Evolutionary conservation across 1,139 yeast genomes (phyloP), one percentile per base, ranked within the genome.

Genomic region (Maudiozyma humilis): DNA sequence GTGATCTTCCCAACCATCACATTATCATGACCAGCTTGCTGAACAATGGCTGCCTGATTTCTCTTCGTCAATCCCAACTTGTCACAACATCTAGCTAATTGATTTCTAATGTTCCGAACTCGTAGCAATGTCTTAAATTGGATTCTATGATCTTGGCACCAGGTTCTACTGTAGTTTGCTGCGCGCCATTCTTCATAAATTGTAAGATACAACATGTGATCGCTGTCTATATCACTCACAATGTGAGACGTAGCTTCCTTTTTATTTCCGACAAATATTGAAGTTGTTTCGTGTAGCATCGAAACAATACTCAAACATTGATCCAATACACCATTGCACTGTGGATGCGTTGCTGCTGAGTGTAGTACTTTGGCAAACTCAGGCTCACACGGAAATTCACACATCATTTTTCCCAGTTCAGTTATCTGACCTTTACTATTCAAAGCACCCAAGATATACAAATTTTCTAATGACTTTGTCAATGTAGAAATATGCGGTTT

Each of bases 311-410:
- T 75, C 4, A 85, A 55, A 0, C 88, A 76, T 43, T 84, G 87
- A 2, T 73, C 73, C 1, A 78, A 70, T 2, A 51, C 56, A 10
- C 65, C 65, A 30, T 48, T 42, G 44, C 89, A 86, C 0, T 74
- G 71, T 44, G 70, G 73, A 47, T 72, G 71, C 3, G 74, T 73
- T 47, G 93, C 79, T 1, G 81, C 72, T 1, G 89, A 62, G 39
- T 60, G 53, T 23, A 91, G 63, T 1, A 85, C 75, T 60, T 83
- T 85, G 12, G 96, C 82, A 53, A 86, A 73, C 79, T 84, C 84
- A 2, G 96, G 96, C 54, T 86, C 95, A 5, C 89, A 74, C 0
- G 98, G 98, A 53, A 91, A 86, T 55, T 85, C 95, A 2, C 95
- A 85, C 95, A 91, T 86, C 49, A 78, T 76, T 31, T 86, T 69